Base-by-base conservation (phyloP, 2,329 filamentous ascomycete species). In the Microcyclospora tardicrescens region DNA sequence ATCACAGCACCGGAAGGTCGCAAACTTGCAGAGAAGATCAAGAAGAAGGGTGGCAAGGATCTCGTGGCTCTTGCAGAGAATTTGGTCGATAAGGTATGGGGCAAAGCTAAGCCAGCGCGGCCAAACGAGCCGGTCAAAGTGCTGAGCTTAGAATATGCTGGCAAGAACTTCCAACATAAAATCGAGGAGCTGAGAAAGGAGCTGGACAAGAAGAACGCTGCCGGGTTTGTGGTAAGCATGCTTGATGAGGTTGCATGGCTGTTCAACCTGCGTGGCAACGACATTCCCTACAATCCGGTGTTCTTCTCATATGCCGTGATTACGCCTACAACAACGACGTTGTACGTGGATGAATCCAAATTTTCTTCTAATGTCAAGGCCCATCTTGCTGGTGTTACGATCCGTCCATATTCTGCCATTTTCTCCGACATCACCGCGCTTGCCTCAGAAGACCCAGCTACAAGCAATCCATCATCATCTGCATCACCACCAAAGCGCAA, bases 231-330 rank as follows among this genome's bases (percentile, higher is more conserved):
- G 35, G 76, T 96, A 34, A 95, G 87, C 5, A 87, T 93, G 79
- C 75, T 98, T 33, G 91, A 98, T 54, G 91, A 98, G 62, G 77
- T 95, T 52, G 91, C 91, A 10, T 98, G 91, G 91, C 71, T 98
- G n/a, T 95, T 95, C 68, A 98, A 98, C 62, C 66, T 98, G 35
- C 79, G 91, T 50, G 91, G 91, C 51, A 91, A 73, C 59, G 91
- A 96, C 58, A 96, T 98, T 48, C 84, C 86, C 0, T 98, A 91
- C 66, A 98, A 98, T 57, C 91, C 91, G 0, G 91, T 98, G 36
- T 96, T 98, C 68, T 96, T 96, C 64, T 91, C 89, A 12, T 98
- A 96, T 55, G 89, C 89, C 33, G 73, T 91, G 32, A 68, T 98
- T 45, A 96, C 91, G 2, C 76, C 79, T 2, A 78, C 60, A 1